Evolutionary conservation across 2,329 filamentous ascomycete genomes (phyloP).

Genomic region (Stylonectria norvegica): DNA sequence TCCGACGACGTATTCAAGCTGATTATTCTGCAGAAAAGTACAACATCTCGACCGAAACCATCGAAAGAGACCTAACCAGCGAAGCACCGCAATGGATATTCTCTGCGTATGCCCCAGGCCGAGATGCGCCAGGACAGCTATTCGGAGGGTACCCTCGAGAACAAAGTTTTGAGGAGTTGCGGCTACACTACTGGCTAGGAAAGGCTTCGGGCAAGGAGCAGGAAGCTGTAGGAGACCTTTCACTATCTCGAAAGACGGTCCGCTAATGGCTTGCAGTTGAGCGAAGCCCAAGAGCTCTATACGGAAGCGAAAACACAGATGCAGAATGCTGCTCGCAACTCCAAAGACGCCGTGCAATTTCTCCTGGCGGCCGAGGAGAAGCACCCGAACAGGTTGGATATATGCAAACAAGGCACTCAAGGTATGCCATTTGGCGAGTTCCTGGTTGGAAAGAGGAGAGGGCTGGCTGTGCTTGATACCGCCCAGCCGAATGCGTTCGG

Average conservation of each 20-base stretch:
- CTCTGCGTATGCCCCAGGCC: constrained; percentile 78
- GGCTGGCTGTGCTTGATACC: too few relatives aligned
- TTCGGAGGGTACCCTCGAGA: constrained; percentile 78
- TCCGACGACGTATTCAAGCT: constrained; percentile 6
- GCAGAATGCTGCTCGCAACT: constrained; percentile 63
- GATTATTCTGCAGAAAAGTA: constrained; percentile 37
- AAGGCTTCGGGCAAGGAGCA: constrained; percentile 58
- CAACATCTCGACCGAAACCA: constrained; percentile 54
- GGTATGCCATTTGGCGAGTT: constrained; percentile 46
- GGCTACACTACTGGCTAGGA: constrained; percentile 66
- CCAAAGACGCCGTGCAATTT: constrained; percentile 69
- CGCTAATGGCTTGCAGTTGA: constrained; percentile 42
- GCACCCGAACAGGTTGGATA: constrained; percentile 72
- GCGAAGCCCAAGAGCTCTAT: constrained; percentile 59
- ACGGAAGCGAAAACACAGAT: constrained; percentile 68
- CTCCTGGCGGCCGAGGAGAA: constrained; percentile 62
- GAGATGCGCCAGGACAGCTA: constrained; percentile 73
- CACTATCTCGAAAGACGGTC: too few relatives aligned
- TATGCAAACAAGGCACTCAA: constrained; percentile 49
- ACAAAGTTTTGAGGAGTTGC: constrained; percentile 84
- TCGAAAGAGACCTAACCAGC: constrained; percentile 63
- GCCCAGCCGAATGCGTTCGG: constrained; percentile 44
- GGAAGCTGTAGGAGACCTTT: constrained; percentile 41
- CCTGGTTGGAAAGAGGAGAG: constrained; percentile 37
- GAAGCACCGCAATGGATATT: constrained; percentile 82